Evolutionary conservation across 257 asterid species (phyloP), one percentile per base, ranked within the genome.

Genomic region (Misopates orontium): DNA sequence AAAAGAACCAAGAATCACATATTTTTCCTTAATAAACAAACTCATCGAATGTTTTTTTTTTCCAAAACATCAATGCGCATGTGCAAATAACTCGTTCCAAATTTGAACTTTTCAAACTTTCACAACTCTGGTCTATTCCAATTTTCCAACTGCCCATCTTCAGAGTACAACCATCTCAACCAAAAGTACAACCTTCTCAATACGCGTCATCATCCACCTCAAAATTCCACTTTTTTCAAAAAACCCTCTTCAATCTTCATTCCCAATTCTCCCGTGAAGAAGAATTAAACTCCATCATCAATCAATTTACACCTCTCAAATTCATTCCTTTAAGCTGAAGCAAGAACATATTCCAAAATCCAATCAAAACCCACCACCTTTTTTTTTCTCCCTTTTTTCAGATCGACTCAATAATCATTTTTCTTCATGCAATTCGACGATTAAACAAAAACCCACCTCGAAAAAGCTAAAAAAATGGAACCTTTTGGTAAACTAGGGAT

Each of bases 401-500:
- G 60, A 44, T 52, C 59, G 61, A 61, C 21, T 22, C 40, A 22
- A 59, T 15, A 11, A 24, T 41, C 44, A 21, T 25, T 21, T 23
- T 25, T 60, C 60, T 64, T 63, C 68, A 64, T 70, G 47, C 61
- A 39, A 62, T 53, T 53, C 14, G 8, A 1, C 15, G 8, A n/a
- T 4, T 13, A 3, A 3, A 45, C 0, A 3, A 45, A 13, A 13
- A 5, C 5, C 18, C 17, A 45, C 8, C 18, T 22, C 0, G 4
- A 36, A 10, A 3, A 17, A 39, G 39, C 0, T 0, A 3, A 41
- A 2, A 60, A 41, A 6, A 82, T 70, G 80, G 59, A 79, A 65
- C 97, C 97, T 10, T 85, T 89, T 53, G 98, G 90, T 7, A 72
- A 81, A 70, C 79, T 92, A 73, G 81, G 83, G 48, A 75, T 86